Base-by-base conservation (phyloP, 345 rosid genomes). In the Citrus hindsii region DNA sequence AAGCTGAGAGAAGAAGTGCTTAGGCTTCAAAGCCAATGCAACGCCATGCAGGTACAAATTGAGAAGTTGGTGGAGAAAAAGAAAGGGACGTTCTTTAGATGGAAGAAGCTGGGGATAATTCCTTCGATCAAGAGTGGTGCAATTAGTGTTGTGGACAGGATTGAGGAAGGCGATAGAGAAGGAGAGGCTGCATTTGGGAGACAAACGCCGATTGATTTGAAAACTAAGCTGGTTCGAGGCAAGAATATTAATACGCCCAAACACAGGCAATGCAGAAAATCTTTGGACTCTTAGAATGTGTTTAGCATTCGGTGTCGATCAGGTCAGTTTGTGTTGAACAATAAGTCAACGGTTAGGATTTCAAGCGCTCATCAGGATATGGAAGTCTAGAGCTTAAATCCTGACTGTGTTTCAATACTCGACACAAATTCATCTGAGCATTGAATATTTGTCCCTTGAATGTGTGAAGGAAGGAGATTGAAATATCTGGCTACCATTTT, bases 21-120 rank as follows among this genome's bases (percentile, higher is more conserved):
- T 1, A 89, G 90, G 86, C 87, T 95, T 7, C 89, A 89, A 76
- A 82, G 85, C 73, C 93, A 92, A 32, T 89, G 87, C 83, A 67
- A 67, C 14, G 79, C 82, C 24, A 77, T 93, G 90, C 92, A 92
- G 65, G 76, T 42, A 61, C 97, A 92, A 76, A 81, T 95, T 46
- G 94, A 91, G 78, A 90, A 86, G 87, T 40, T 92, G 82, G 0
- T 67, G 82, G 92, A 92, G 84, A 92, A 89, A 80, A 93, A 91
- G 86, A 88, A 79, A 78, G 92, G 97, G 58, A 4, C 58, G 56
- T 86, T 91, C 46, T 93, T 95, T 69, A 86, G 82, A 87, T 93
- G 99, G 97, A 91, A 77, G 87, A 93, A 67, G 80, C 60, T 91
- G 21, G 93, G 93, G 48, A 53, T 90, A 21, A 83, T 84, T 82